Evolutionary conservation across 2,329 filamentous ascomycete genomes (phyloP), one percentile per base, ranked within the genome.

Genomic region (Nectriaceae sp.): DNA sequence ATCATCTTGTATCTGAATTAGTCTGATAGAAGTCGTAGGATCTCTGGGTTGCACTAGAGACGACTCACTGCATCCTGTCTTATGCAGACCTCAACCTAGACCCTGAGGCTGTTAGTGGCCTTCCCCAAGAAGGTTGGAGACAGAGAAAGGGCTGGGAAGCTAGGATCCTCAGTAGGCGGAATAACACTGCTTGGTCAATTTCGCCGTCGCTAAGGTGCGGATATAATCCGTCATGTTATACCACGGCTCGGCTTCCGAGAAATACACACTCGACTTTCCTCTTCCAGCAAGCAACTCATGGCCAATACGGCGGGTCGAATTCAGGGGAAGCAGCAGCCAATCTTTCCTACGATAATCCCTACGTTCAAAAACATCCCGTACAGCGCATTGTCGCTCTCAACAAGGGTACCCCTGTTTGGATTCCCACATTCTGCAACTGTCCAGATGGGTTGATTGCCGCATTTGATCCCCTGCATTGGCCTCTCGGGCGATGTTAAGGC

Each of bases 361-460:
- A n/a, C n/a, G n/a, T n/a, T 29, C 6, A 29, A 29, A 29, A n/a
- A 57, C 33, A 35, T 36, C 44, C 44, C 29, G 47, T 41, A 52
- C 44, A 39, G 46, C 47, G 42, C 52, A 55, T 46, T 57, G 54
- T 50, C 47, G 40, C 33, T 47, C 31, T 35, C 31, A 51, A 43
- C 59, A 57, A 44, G 59, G 50, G 31, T 36, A 52, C 40, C 59
- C 59, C 47, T 52, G 57, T 33, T 49, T 45, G 21, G 45, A 33
- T 40, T 40, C 36, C 33, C 40, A 55, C 49, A 47, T 45, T 55
- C 48, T 62, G 50, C 51, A 52, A 43, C 56, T 41, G 47, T 50
- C 47, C 50, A 57, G 51, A 55, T 60, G 55, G 52, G 48, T 52
- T 48, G 56, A 57, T 51, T 58, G 48, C 59, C 58, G 56, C 42